A percentile compares a stretch with the other conserved stretches of the same genome.
Conservation (phyloP, 352 stramenopile species). For the Saprolegnia diclina region DNA sequence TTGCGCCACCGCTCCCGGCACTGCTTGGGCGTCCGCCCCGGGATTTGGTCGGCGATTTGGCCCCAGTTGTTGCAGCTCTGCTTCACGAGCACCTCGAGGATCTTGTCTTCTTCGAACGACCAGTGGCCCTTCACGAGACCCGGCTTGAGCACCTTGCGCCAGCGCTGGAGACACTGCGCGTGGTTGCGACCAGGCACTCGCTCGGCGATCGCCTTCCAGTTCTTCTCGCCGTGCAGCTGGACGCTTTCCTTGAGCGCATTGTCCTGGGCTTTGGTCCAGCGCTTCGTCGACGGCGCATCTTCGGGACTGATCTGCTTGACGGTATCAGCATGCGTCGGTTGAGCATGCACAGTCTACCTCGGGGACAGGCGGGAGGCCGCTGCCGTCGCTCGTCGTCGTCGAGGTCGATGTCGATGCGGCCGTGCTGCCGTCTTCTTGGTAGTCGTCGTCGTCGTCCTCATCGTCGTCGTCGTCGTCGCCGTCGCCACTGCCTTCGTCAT, state of each 20-base stretch:
- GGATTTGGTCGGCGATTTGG: constrained; percentile 88
- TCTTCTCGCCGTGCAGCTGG: constrained; percentile 77
- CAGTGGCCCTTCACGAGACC: constrained; percentile 94
- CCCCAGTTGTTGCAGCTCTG: constrained; percentile 91
- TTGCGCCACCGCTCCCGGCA: constrained; percentile 89
- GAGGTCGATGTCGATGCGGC: neutral
- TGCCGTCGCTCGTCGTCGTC: neutral
- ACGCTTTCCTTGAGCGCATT: constrained; percentile 75
- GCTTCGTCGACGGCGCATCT: constrained; percentile 74
- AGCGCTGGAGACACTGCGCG: constrained; percentile 84
- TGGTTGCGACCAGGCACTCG: constrained; percentile 79
- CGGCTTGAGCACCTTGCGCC: constrained; percentile 91
- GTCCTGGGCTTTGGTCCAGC: constrained; percentile 86
- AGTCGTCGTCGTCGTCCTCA: constrained; percentile 32
- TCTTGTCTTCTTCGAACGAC: constrained; percentile 92
- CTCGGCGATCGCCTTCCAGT: constrained; percentile 86
- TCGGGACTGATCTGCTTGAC: constrained; percentile 31
- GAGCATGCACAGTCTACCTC: neutral
- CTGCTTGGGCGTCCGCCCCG: constrained; percentile 88
- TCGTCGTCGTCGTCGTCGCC: constrained; percentile 38
- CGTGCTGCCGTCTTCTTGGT: neutral
- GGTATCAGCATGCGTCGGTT: neutral
- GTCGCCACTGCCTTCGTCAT: constrained; percentile 16
- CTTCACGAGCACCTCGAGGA: constrained; percentile 86
- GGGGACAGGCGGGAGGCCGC: neutral